Evolutionary conservation across 164 flowering plant genomes (phyloP), one percentile per base, ranked within the genome.

Genomic region (Magnolia officinalis): DNA sequence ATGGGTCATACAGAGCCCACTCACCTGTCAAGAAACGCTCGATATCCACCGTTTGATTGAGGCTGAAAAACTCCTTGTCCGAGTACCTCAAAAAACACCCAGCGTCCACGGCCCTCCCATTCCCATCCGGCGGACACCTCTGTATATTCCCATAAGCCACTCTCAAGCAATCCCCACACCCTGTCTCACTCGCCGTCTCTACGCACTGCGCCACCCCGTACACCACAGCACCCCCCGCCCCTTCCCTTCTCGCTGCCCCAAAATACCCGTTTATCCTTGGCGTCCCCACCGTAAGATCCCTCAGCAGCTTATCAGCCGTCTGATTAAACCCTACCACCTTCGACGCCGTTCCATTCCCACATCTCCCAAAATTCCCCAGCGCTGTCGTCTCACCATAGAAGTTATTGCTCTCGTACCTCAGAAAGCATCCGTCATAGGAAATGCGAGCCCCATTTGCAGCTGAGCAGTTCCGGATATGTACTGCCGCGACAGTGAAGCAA

Each of bases 131-230:
- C 61, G 61, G 61, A 55, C 61, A 55, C 61, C 67, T 18, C 67
- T 21, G 26, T 64, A 19, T 64, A 20, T 21, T 64, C 67, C 26
- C 67, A 64, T 64, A 64, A 7, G 21, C 67, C 67, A n/a, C 26
- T 21, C 13, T n/a, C 21, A 64, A 64, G 24, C 67, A 64, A 8
- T 64, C 67, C 29, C 19, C 10, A 19, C 67, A 64, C 67, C 67
- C 67, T n/a, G 8, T 78, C 76, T 81, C 58, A 16, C 45, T 77
- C 13, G 82, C 74, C 6, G 88, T 81, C 70, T 72, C 71, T 8
- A 82, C 86, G 75, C 93, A 90, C 65, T 88, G 93, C 0, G 90
- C 89, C 52, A 87, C 73, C 16, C 78, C 91, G 72, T 86, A 88
- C 5, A 83, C 82, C 67, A 64, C 67, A 55, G 61, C 61, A 5